These are phyloP conservation scores for Phoenix roebelenii DNA, from an alignment of 176 grass and related monocot genomes.

Conservation along the genomic window DNA sequence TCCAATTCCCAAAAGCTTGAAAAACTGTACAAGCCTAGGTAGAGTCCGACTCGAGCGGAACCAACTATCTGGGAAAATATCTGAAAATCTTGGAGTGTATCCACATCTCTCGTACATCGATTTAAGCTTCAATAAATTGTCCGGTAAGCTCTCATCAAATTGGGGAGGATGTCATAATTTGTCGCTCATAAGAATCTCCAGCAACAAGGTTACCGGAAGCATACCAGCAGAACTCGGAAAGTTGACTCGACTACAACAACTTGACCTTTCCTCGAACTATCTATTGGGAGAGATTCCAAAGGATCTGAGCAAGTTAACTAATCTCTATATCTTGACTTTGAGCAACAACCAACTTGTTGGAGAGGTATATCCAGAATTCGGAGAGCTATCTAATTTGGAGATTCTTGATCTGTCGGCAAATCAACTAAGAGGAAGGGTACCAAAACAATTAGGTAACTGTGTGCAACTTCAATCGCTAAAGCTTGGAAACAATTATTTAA, in stretches of 20 bases:
- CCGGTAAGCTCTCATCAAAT: neutral
- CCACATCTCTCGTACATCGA: neutral
- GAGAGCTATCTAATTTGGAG: neutral
- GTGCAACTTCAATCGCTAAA: neutral
- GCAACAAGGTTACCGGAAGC: neutral
- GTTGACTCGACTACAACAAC: neutral
- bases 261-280: neutral
- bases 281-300: neutral
- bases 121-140: neutral
- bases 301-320: neutral
- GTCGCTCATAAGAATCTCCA: rapidly evolving
- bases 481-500: slow-evolving; percentile 5
- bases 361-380: neutral
- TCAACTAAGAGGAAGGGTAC: slow-evolving; percentile 9
- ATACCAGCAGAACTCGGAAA: neutral
- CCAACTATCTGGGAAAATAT: slow-evolving; percentile 14
- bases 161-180: neutral
- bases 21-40: slow-evolving; percentile 2
- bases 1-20: slow-evolving; percentile 8
- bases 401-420: slow-evolving; percentile 18
- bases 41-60: neutral
- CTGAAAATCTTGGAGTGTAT: slow-evolving; percentile 11
- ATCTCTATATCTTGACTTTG: neutral
- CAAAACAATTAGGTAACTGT: neutral
- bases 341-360: neutral